A percentile compares a stretch with the other conserved stretches of the same genome.
phyloP scores from a whole-genome alignment of 176 grass and related monocot species.

The Oryza brachyantha region DNA sequence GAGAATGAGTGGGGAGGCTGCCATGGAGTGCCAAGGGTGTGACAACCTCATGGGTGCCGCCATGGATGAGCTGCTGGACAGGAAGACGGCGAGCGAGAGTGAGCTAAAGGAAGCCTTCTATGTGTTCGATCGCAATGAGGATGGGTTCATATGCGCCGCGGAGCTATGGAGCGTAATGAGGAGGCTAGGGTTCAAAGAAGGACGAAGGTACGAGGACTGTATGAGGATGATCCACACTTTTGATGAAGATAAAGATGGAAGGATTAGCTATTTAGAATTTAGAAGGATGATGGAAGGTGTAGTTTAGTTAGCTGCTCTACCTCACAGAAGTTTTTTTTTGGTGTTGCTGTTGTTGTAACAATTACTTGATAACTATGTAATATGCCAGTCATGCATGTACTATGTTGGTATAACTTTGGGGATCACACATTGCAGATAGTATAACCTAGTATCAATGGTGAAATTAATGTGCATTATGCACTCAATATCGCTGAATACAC shows the following conservation, averaged over 20 bases:
- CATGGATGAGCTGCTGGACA: not conserved
- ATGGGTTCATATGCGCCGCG: constrained; percentile 33
- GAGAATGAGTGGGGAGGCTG: not conserved
- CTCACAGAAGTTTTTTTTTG: not conserved
- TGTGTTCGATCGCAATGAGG: constrained; percentile 44
- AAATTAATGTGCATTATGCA: no score
- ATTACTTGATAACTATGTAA: no score
- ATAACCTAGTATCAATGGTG: no score
- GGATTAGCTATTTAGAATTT: constrained; percentile 41
- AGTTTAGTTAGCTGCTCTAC: not conserved
- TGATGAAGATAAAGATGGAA: constrained; percentile 31
- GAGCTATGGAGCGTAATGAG: constrained; percentile 43
- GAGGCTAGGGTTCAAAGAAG: constrained; percentile 35
- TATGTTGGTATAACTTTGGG: not conserved
- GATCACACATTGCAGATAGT: not conserved
- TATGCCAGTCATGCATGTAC: not conserved
- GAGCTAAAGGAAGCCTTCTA: constrained; percentile 44
- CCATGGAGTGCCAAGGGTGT: not conserved
- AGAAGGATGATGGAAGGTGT: constrained; percentile 43
- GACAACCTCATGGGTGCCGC: not conserved
- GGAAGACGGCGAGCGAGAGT: not conserved
- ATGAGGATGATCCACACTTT: constrained; percentile 25
- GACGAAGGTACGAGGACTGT: constrained; percentile 27
- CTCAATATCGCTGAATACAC: no score
- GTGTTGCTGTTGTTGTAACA: not conserved